Base-by-base conservation (phyloP, 768 basidiomycete species). In the Trametes elegans region DNA sequence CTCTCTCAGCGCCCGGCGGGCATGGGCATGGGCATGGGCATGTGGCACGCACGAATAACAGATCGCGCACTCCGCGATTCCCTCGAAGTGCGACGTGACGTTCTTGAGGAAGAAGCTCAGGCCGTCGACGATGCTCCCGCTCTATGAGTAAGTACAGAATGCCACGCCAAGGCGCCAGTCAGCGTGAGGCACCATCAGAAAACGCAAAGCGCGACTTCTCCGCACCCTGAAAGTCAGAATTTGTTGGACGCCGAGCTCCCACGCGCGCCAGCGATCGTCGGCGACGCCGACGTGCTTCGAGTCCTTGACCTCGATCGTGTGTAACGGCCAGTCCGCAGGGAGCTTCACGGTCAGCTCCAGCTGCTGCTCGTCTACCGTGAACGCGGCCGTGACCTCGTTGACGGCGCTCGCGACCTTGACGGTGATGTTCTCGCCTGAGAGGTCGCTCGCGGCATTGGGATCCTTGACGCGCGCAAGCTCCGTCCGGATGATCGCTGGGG, bases 41-140 rank as follows among this genome's bases (percentile, higher is more conserved):
- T n/a, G n/a, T n/a, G n/a, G n/a, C n/a, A 66, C 88, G 66, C 63
- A 93, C 88, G 90, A 92, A 69, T 95, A 96, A 65, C 93, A 96
- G 56, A 99, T 98, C 1, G 96, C 92, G 70, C 97, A 99, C 63
- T 96, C 93, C 2, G 90, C 90, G 68, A 94, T 88, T 6, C 96
- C 96, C 60, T 96, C 92, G 65, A 98, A 99, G 68, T 98, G 93
- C 18, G 90, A 78, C 0, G 84, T 78, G 39, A 95, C 93, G 66
- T 98, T 98, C 72, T 89, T 92, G 73, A 94, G 95, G 80, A 98
- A 98, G 55, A 96, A 73, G 5, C 81, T 79, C 18, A 98, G 69
- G 0, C 90, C 94, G 66, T 98, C 97, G 9, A 90, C 77, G 26
- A 99, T 87, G 44, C 87, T 81, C 6, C 95, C 94, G 62, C 93